A percentile compares a stretch with the other conserved stretches of the same genome.
These are phyloP conservation scores for Epicoccum nigrum DNA, from an alignment of 2,329 filamentous ascomycete species.

Conservation along the genomic window DNA sequence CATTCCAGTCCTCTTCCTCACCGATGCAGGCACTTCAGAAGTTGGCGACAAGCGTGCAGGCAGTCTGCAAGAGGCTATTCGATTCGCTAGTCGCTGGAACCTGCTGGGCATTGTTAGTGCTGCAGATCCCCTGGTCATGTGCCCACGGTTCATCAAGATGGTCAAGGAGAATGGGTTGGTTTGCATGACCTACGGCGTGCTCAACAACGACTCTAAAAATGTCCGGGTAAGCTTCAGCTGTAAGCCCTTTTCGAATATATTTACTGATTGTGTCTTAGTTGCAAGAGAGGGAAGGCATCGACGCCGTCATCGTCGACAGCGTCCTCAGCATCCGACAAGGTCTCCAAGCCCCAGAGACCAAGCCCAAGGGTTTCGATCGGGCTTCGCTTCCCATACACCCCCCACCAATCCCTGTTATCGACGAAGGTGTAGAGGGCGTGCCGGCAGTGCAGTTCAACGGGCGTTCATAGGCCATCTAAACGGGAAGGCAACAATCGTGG, in stretches of 20 bases:
- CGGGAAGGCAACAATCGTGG: too few species aligned
- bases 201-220: conserved; percentile 87
- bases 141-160: conserved; percentile 84
- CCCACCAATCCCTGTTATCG: conserved; percentile 4
- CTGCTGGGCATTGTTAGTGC: conserved; percentile 87
- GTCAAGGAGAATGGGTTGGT: conserved; percentile 94
- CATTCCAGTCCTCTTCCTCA: conserved; percentile 93
- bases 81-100: conserved; percentile 95
- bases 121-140: conserved; percentile 87
- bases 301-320: conserved; percentile 96
- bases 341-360: conserved; percentile 61
- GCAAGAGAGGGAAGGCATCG: conserved; percentile 94
- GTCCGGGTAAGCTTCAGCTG: conserved; percentile 75
- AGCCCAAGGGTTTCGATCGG: background rate
- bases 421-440: conserved; percentile 4
- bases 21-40: conserved; percentile 79
- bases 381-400: conserved; percentile 2
- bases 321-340: conserved; percentile 93
- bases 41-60: conserved; percentile 90
- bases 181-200: conserved; percentile 89
- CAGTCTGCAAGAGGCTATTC: conserved; percentile 91
- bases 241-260: too few species aligned
- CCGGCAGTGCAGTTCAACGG: conserved; percentile 8
- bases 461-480: background rate
- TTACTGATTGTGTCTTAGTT: conserved; percentile 57